phyloP scores from a whole-genome alignment of 2,329 filamentous ascomycete genomes.

The Furcasterigmium sp. region DNA sequence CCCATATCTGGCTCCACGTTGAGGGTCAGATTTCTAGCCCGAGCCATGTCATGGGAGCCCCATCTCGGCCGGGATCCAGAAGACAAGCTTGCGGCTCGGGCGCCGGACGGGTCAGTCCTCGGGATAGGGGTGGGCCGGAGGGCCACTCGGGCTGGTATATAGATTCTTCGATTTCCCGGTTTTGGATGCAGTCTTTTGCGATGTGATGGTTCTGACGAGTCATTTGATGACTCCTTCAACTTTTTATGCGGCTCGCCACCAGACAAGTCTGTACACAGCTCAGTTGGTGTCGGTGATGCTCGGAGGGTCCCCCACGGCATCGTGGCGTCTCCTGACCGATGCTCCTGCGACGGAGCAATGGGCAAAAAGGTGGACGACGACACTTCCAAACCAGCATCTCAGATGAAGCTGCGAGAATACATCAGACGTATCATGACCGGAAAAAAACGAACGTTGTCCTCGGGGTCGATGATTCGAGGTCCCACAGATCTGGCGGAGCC shows the following conservation, averaged over 20 bases:
- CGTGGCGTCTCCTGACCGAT: background rate
- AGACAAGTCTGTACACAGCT: too few species aligned
- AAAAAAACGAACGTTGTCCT: background rate
- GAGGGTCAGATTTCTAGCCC: background rate
- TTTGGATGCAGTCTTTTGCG: background rate
- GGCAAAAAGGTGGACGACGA: background rate
- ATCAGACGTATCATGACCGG: background rate
- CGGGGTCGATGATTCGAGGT: background rate
- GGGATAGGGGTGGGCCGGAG: background rate
- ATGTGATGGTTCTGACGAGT: background rate
- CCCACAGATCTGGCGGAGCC: background rate
- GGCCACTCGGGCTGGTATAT: background rate
- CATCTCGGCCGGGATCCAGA: background rate
- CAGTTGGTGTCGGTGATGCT: too few species aligned
- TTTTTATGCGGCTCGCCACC: too few species aligned
- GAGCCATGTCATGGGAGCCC: background rate
- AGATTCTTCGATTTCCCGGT: background rate
- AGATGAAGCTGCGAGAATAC: background rate
- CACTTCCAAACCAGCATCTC: background rate
- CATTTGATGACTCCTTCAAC: too few species aligned
- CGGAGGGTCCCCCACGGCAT: too few species aligned
- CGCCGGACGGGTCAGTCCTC: background rate
- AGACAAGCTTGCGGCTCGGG: background rate
- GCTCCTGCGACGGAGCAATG: too few species aligned
- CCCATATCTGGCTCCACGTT: background rate